Evolutionary conservation across 495 filamentous ascomycete genomes (phyloP).

Genomic region (Cercophora scortea): DNA sequence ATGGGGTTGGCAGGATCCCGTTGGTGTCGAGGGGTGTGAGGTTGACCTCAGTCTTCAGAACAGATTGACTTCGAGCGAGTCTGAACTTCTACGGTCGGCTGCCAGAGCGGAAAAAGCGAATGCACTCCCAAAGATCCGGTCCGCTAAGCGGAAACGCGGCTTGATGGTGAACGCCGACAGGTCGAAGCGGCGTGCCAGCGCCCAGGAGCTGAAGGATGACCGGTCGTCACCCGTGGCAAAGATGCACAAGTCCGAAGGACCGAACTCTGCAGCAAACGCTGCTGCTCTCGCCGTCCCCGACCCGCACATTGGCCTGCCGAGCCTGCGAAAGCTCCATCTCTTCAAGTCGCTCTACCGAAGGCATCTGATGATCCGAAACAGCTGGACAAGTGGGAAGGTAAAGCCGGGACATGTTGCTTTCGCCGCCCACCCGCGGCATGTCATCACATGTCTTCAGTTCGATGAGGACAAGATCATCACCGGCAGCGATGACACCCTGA

Average conservation of each 20-base stretch:
- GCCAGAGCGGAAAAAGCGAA: conserved; percentile 27
- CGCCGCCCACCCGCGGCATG: conserved; percentile 87
- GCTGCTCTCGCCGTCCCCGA: conserved; percentile 75
- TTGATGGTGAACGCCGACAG: conserved; percentile 34
- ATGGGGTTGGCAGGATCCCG: conserved; percentile 98
- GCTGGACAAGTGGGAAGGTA: conserved; percentile 80
- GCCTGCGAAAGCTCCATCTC: conserved; percentile 74
- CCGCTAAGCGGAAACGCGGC: conserved; percentile 35
- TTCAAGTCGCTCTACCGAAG: conserved; percentile 95
- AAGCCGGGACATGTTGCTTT: conserved; percentile 94
- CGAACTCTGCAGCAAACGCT: conserved; percentile 75
- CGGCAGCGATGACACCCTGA: conserved; percentile 94
- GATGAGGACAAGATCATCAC: conserved; percentile 97
- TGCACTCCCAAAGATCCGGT: conserved; percentile 17
- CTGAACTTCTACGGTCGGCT: conserved; percentile 29
- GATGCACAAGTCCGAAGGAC: conserved; percentile 58
- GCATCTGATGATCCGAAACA: conserved; percentile 78
- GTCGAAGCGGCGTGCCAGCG: conserved; percentile 45
- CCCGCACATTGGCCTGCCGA: conserved; percentile 69
- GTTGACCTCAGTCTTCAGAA: conserved; percentile 59
- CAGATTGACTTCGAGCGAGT: conserved; percentile 41
- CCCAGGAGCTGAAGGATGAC: conserved; percentile 32
- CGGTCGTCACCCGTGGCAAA: conserved; percentile 24
- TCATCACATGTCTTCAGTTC: conserved; percentile 96
- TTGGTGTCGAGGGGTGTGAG: conserved; percentile 66